phyloP scores from a whole-genome alignment of 2,329 filamentous ascomycete species.

The Diaporthe velutina region DNA sequence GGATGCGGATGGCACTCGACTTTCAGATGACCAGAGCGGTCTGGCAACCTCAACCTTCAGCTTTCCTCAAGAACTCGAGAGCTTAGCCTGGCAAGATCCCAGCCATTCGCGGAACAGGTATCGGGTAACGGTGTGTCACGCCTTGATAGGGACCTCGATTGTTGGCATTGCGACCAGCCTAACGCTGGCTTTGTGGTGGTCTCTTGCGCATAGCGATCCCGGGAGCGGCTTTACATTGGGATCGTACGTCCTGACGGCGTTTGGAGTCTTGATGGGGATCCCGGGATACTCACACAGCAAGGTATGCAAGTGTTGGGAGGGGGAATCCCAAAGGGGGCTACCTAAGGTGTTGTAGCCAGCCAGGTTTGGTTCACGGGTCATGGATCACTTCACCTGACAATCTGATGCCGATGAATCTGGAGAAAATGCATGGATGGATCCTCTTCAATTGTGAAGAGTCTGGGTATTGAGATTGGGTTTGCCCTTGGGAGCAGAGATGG shows the following conservation, averaged over 20 bases:
- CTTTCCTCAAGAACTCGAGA: background rate
- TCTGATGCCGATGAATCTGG: background rate
- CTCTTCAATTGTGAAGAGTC: background rate
- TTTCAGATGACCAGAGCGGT: background rate
- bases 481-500: constrained; percentile 17
- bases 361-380: background rate
- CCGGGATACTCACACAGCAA: background rate
- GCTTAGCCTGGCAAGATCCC: background rate
- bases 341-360: background rate
- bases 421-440: background rate
- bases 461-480: constrained; percentile 10
- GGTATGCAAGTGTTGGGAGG: background rate
- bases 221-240: background rate
- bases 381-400: background rate
- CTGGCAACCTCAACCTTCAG: no score
- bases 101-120: background rate
- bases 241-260: background rate
- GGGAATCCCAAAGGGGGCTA: background rate
- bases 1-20: background rate
- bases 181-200: background rate
- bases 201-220: background rate
- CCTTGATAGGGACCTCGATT: background rate
- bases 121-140: background rate
- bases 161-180: background rate
- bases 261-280: background rate